These are phyloP conservation scores for Camelina sativa DNA, from an alignment of 345 rosid genomes.

Conservation along the genomic window DNA sequence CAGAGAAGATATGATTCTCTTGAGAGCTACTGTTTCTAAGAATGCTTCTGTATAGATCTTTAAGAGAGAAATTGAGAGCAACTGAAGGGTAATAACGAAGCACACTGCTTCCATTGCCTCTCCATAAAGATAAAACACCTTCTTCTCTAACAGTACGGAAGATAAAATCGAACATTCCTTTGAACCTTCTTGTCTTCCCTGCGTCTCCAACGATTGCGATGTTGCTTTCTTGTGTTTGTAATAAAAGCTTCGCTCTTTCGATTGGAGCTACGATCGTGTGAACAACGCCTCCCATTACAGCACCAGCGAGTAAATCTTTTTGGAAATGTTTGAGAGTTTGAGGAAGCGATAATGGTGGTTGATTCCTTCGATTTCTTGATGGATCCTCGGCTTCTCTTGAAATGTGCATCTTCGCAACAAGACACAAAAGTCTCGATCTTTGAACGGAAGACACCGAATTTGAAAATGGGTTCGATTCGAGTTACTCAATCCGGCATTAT, in stretches of 20 bases:
- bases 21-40: constrained; percentile 59
- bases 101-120: constrained; percentile 96
- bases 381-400: constrained; percentile 40
- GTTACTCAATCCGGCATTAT: constrained; percentile 27
- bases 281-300: constrained; percentile 88
- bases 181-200: constrained; percentile 69
- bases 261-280: constrained; percentile 98
- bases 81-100: constrained; percentile 96
- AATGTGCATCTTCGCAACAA: constrained; percentile 31
- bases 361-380: constrained; percentile 19
- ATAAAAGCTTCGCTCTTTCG: constrained; percentile 85
- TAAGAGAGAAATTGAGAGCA: constrained; percentile 95
- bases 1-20: constrained; percentile 58
- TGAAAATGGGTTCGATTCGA: not conserved
- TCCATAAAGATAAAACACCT: constrained; percentile 85
- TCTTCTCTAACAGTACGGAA: constrained; percentile 83
- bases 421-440: constrained; percentile 20
- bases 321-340: constrained; percentile 58
- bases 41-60: constrained; percentile 82
- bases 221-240: constrained; percentile 97
- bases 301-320: constrained; percentile 90
- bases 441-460: not conserved
- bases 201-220: constrained; percentile 65
- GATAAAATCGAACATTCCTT: constrained; percentile 93
- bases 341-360: constrained; percentile 25